Evolutionary conservation across 345 rosid species (phyloP).

Genomic region (Turritis glabra): DNA sequence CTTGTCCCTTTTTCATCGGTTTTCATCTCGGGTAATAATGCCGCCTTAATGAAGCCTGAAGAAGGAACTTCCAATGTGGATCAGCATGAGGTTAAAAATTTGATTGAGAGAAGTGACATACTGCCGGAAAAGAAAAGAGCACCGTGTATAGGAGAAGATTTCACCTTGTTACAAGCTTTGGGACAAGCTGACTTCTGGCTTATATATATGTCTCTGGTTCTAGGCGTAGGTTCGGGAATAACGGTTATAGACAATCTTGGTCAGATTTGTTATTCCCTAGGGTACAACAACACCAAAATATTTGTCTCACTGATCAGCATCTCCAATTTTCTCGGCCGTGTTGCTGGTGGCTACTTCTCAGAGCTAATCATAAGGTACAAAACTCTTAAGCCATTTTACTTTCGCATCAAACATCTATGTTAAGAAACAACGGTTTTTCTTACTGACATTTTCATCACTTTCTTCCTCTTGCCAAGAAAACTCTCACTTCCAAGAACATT

Average conservation of each 20-base stretch:
- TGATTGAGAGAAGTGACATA: constrained; percentile 67
- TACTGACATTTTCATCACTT: neutral
- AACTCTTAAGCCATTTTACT: neutral
- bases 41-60: constrained; percentile 39
- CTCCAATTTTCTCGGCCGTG: constrained; percentile 88
- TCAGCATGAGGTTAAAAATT: constrained; percentile 37
- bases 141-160: constrained; percentile 77
- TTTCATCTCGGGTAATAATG: constrained; percentile 36
- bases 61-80: constrained; percentile 35
- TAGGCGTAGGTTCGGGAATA: constrained; percentile 82
- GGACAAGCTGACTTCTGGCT: constrained; percentile 79
- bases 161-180: constrained; percentile 71
- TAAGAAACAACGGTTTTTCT: neutral
- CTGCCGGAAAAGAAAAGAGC: constrained; percentile 53
- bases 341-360: constrained; percentile 91
- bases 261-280: constrained; percentile 71
- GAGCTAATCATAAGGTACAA: constrained; percentile 65
- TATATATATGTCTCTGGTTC: constrained; percentile 61
- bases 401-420: neutral
- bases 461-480: constrained; percentile 41
- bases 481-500: constrained; percentile 62
- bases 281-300: constrained; percentile 56
- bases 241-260: constrained; percentile 85
- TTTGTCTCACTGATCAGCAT: constrained; percentile 85
- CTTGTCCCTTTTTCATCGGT: constrained; percentile 55